Evolutionary conservation across 2,329 filamentous ascomycete genomes (phyloP).

Genomic region (Lachnellula suecica): DNA sequence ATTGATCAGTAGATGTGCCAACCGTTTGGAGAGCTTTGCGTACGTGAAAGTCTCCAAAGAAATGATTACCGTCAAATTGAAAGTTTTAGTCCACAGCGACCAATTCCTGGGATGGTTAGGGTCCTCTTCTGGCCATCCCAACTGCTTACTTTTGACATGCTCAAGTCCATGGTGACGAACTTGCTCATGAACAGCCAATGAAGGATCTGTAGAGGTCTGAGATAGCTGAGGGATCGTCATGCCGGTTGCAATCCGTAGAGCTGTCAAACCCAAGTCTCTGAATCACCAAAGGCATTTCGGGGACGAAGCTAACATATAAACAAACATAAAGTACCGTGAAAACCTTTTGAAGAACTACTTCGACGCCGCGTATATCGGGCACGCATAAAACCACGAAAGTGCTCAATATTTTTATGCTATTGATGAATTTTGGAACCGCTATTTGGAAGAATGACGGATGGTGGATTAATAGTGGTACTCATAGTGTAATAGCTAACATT

Average conservation of each 20-base stretch:
- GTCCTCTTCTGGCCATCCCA: not conserved
- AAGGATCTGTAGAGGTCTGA: not conserved
- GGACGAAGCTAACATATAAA: too few relatives aligned
- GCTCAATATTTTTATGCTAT: too few relatives aligned
- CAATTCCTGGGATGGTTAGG: not conserved
- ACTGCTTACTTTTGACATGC: not conserved
- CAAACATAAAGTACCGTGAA: too few relatives aligned
- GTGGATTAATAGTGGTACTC: too few relatives aligned
- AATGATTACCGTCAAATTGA: constrained; percentile 1
- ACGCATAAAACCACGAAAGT: too few relatives aligned
- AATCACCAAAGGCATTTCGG: too few relatives aligned
- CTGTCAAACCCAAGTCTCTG: too few relatives aligned
- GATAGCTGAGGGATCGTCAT: not conserved
- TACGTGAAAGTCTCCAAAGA: constrained; percentile 8
- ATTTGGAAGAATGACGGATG: too few relatives aligned
- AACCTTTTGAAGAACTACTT: too few relatives aligned
- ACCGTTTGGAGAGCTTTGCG: constrained; percentile 1
- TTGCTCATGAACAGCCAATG: not conserved
- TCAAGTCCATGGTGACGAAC: not conserved
- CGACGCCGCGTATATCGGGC: too few relatives aligned
- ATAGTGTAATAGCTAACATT: too few relatives aligned
- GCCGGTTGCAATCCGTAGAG: not conserved
- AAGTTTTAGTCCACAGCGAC: not conserved
- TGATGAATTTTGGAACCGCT: too few relatives aligned
- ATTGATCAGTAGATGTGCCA: not conserved